Evolutionary conservation across 1,284 basidiomycete genomes (phyloP).

Genomic region (Austropuccinia psidii): DNA sequence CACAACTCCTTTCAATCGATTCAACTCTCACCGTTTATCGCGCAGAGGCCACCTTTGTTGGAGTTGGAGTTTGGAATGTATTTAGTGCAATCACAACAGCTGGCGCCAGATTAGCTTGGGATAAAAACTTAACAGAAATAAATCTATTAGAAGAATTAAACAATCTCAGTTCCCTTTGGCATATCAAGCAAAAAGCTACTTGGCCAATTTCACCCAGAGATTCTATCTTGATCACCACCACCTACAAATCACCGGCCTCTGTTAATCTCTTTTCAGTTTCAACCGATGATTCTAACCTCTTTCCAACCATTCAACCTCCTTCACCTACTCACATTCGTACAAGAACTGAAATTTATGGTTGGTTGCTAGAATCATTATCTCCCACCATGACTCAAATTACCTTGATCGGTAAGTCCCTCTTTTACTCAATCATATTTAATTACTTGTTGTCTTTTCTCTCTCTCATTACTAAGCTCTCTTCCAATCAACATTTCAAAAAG

Average conservation of each 20-base stretch:
- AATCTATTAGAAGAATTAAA: constrained; percentile 79
- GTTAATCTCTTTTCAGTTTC: constrained; percentile 96
- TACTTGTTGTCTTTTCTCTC: background rate
- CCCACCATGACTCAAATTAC: constrained; percentile 92
- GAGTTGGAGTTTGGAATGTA: constrained; percentile 93
- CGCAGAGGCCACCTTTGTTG: constrained; percentile 95
- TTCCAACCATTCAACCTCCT: constrained; percentile 65
- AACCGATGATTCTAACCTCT: constrained; percentile 75
- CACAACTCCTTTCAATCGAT: constrained; percentile 91
- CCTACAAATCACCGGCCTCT: constrained; percentile 91
- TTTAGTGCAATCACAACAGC: constrained; percentile 77
- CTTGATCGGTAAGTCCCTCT: constrained; percentile 62
- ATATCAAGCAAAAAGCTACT: constrained; percentile 73
- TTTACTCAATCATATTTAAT: background rate
- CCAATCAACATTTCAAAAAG: constrained; percentile 46
- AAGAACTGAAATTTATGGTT: constrained; percentile 90
- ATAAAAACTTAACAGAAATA: constrained; percentile 79
- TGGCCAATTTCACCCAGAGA: constrained; percentile 93
- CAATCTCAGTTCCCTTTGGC: constrained; percentile 85
- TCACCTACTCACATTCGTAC: constrained; percentile 77
- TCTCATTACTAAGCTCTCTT: no score
- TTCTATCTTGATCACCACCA: constrained; percentile 80
- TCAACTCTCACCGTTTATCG: constrained; percentile 92
- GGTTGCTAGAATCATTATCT: constrained; percentile 90
- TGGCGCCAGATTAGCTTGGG: constrained; percentile 76